A percentile compares a stretch with the other conserved stretches of the same genome.
phyloP scores from a whole-genome alignment of 805 yeast genomes.

The Metschnikowia reukaufii region DNA sequence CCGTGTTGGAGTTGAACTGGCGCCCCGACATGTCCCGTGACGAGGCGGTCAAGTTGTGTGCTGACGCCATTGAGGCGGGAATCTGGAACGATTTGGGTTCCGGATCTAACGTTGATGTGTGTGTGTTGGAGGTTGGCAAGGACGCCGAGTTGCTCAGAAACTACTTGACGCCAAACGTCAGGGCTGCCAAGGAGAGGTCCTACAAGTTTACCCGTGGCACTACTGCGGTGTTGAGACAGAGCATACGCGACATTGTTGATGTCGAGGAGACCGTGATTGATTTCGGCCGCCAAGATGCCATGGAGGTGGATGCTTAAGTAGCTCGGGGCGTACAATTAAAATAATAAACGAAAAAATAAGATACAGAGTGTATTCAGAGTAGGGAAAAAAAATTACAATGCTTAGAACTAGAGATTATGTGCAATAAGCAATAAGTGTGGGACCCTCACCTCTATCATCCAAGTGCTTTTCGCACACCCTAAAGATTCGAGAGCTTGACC shows the following conservation, averaged over 20 bases:
- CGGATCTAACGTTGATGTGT: conserved; percentile 95
- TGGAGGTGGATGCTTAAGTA: conserved; percentile 43
- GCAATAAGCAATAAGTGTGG: too few species aligned
- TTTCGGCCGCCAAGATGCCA: conserved; percentile 33
- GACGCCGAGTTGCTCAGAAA: conserved; percentile 85
- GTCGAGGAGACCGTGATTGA: conserved; percentile 62
- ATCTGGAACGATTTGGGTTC: conserved; percentile 99
- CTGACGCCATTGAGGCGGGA: conserved; percentile 95
- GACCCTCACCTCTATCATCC: too few species aligned
- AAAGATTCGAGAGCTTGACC: too few species aligned
- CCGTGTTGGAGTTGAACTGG: conserved; percentile 90
- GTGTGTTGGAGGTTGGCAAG: conserved; percentile 93
- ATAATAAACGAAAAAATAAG: neutral
- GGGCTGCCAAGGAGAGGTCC: conserved; percentile 76
- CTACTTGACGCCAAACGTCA: conserved; percentile 85
- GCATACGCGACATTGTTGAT: conserved; percentile 63
- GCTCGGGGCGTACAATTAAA: neutral
- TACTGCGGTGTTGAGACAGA: conserved; percentile 78
- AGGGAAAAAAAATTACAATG: neutral
- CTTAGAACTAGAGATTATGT: too few species aligned
- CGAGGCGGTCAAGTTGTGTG: conserved; percentile 87
- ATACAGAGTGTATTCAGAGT: neutral
- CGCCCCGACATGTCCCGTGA: conserved; percentile 73
- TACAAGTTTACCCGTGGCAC: conserved; percentile 92
- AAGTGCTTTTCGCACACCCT: too few species aligned